phyloP scores from a whole-genome alignment of 768 basidiomycete species.

The Chalciporus piperatus region DNA sequence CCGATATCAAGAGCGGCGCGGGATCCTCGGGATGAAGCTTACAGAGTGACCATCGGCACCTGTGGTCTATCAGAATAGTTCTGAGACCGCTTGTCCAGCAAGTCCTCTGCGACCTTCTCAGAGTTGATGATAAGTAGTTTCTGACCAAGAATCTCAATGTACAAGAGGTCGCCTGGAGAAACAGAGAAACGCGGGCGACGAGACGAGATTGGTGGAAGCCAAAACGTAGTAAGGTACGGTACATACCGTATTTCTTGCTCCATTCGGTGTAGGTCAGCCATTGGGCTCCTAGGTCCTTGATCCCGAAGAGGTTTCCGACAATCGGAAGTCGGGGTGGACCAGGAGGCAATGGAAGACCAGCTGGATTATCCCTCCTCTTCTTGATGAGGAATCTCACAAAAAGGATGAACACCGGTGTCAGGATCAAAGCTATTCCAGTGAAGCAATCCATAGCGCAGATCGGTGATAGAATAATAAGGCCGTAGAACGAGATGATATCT shows the following conservation, averaged over 20 bases:
- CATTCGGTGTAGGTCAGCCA: slow-evolving; percentile 43
- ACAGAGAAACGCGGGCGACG: not conserved
- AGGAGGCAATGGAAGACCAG: slow-evolving; percentile 35
- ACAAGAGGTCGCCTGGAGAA: slow-evolving; percentile 22
- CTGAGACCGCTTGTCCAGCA: slow-evolving; percentile 29
- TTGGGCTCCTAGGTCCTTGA: slow-evolving; percentile 35
- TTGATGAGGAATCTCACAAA: slow-evolving; percentile 1
- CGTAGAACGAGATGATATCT: no score
- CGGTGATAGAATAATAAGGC: not conserved
- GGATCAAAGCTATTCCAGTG: not conserved
- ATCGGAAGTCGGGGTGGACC: slow-evolving; percentile 42
- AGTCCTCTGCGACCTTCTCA: slow-evolving; percentile 22
- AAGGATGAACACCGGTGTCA: slow-evolving; percentile 1
- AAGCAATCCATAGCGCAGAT: slow-evolving; percentile 6
- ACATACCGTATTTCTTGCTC: slow-evolving; percentile 40
- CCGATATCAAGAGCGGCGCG: no score
- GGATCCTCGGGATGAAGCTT: no score
- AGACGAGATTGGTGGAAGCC: not conserved
- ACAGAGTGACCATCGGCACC: slow-evolving; percentile 20
- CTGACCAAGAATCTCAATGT: slow-evolving; percentile 25
- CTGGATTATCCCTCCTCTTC: slow-evolving; percentile 13
- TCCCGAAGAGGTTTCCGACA: slow-evolving; percentile 43
- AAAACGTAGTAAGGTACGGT: not conserved
- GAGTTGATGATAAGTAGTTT: slow-evolving; percentile 25
- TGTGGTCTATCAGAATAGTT: slow-evolving; percentile 28